These are phyloP conservation scores for Polychaeton citri DNA, from an alignment of 2,329 filamentous ascomycete species.

Conservation along the genomic window DNA sequence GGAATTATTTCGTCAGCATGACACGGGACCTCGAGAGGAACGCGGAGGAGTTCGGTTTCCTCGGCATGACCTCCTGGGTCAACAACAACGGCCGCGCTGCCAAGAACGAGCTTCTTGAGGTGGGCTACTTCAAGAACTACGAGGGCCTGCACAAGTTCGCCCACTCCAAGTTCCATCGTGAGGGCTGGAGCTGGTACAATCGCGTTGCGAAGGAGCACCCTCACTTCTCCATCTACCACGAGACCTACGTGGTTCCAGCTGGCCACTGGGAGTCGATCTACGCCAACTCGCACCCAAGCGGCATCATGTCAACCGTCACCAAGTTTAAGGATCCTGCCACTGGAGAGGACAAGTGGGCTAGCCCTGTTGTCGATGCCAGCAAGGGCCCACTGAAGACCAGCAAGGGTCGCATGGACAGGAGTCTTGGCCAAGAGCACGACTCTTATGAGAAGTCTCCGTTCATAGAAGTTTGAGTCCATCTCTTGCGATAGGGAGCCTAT, in stretches of 20 bases:
- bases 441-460: not conserved
- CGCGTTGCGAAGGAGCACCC: conserved; percentile 18
- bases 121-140: conserved; percentile 40
- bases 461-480: too few relatives aligned
- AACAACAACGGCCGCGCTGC: conserved; percentile 23
- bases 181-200: conserved; percentile 39
- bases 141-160: conserved; percentile 41
- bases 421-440: conserved; percentile 8
- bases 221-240: conserved; percentile 42
- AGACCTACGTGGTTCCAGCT: conserved; percentile 35
- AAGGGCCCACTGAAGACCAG: conserved; percentile 21
- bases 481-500: too few relatives aligned
- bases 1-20: conserved; percentile 28
- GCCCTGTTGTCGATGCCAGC: conserved; percentile 21
- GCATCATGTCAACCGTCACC: conserved; percentile 18
- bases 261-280: conserved; percentile 41
- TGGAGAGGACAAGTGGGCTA: conserved; percentile 15
- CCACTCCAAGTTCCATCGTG: conserved; percentile 34
- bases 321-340: conserved; percentile 9
- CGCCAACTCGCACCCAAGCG: conserved; percentile 24
- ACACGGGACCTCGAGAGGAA: conserved; percentile 19
- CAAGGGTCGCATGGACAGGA: conserved; percentile 19
- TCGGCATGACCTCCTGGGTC: conserved; percentile 32
- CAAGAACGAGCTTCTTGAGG: conserved; percentile 27
- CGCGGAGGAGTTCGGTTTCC: conserved; percentile 34